Evolutionary conservation across 129 eudicot species (phyloP), one percentile per base, ranked within the genome.

Genomic region (Flaveria trinervia): DNA sequence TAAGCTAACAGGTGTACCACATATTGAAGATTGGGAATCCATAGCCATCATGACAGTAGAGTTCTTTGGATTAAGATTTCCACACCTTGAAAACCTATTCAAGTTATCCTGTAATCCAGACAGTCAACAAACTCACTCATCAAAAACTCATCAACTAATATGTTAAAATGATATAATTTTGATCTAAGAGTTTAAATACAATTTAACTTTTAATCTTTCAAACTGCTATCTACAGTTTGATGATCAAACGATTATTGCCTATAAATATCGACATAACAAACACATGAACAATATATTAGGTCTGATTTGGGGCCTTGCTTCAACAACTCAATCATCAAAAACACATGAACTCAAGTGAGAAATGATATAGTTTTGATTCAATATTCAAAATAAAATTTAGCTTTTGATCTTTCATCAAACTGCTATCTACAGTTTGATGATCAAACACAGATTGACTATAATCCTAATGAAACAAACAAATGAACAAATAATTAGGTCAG

Each of bases 1-100:
- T 64, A 64, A 64, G 46, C 7, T 9, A 62, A 20, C 5, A 64
- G 2, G 46, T 82, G 44, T 90, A 92, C 98, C 94, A 82, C 98
- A 88, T 52, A 92, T 81, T 7, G 96, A 90, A 10, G 96, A 92
- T 25, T 88, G 96, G 57, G 96, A 90, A 75, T 92, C 98, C 44
- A 86, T 65, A 33, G 92, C 74, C 18, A 65, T 69, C 16, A 96
- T 82, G 49, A 80, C 60, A 50, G 87, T 66, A 12, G 93, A 78
- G 59, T 78, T 86, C 74, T 68, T 83, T 30, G 87, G 65, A 72
- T 81, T 79, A 28, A 86, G 67, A 84, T 76, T 87, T 41, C 79
- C 89, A 74, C 79, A 56, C 77, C 72, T 83, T 54, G 91, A 51
- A 59, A 86, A 83, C 22, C 80, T 82, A 72, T 78, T 83, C 45